Evolutionary conservation across 2,329 filamentous ascomycete genomes (phyloP).

Genomic region (Fusarium torreyae): DNA sequence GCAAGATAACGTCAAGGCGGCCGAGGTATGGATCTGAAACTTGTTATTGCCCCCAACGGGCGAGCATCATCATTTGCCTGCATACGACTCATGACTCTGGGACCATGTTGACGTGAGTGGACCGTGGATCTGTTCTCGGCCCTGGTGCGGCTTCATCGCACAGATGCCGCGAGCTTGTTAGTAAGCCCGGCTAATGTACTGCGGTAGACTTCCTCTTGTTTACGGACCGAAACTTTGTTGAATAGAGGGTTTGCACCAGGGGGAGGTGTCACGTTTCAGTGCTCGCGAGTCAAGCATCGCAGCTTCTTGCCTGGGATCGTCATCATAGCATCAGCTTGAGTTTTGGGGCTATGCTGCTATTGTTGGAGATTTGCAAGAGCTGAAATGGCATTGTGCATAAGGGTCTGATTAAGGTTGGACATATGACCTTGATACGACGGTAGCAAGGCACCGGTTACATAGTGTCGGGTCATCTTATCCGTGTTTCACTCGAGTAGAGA

Average conservation of each 20-base stretch:
- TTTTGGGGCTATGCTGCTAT: conserved; percentile 29
- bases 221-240: conserved; percentile 36
- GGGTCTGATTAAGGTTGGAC: conserved; percentile 12
- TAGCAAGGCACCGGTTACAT: conserved; percentile 5
- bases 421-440: conserved; percentile 14
- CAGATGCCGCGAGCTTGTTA: conserved; percentile 19
- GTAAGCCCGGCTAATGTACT: conserved; percentile 4
- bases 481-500: conserved; percentile 4
- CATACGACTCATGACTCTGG: conserved; percentile 29
- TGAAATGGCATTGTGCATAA: conserved; percentile 2
- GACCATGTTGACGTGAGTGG: conserved; percentile 22
- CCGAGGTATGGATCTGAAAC: not conserved
- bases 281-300: conserved; percentile 30
- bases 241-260: conserved; percentile 21
- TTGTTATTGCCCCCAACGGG: not conserved
- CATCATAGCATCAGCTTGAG: conserved; percentile 11
- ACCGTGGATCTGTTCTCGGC: conserved; percentile 32
- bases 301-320: conserved; percentile 13
- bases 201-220: not conserved
- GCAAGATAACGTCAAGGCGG: conserved; percentile 21
- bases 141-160: conserved; percentile 11
- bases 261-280: conserved; percentile 31
- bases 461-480: conserved; percentile 2
- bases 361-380: conserved; percentile 17
- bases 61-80: conserved; percentile 18